Base-by-base conservation (phyloP, 257 asterid genomes). In the Solanum lignicaule region DNA sequence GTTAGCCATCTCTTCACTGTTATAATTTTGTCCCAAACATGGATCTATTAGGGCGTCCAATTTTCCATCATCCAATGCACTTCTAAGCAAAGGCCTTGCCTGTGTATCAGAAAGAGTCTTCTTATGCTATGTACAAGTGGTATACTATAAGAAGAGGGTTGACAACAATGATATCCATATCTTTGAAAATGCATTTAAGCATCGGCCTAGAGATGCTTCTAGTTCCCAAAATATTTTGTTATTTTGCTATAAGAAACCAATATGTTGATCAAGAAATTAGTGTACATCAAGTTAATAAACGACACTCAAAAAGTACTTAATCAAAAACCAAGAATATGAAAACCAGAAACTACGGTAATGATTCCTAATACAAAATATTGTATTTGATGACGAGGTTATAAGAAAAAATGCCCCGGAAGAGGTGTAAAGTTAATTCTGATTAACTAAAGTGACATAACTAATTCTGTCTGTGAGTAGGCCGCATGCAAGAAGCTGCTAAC, bases 51-150 rank as follows among this genome's bases (percentile, higher is more conserved):
- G 73, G 13, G 41, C 9, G 15, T 60, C 83, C 5, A 31, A 83
- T 18, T 89, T 74, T 83, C 89, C 74, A 87, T 83, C 89, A 43
- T 89, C 87, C 85, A 83, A 8, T 1, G 86, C 86, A 31, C 52
- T 83, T 60, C 29, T 46, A 76, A 88, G 88, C 73, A 86, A 81
- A 68, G 90, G 90, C 84, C 87, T 83, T 38, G 87, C 91, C 91
- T 86, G 76, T n/a, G 41, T 23, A 31, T 27, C 27, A 15, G 33
- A 69, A 23, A 68, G 52, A 9, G 7, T 43, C 36, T 27, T 27
- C 9, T 41, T 79, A 41, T 27, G 38, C 84, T 41, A 15, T 15
- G 33, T 43, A 79, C 14, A 43, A 79, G 55, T 43, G 38, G 1
- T 25, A 41, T 8, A 43, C 38, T 27, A 71, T 8, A 83, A 76